Evolutionary conservation across 225 moss, liverwort and hornwort genomes (phyloP).

Genomic region (Physcomitrium patens): DNA sequence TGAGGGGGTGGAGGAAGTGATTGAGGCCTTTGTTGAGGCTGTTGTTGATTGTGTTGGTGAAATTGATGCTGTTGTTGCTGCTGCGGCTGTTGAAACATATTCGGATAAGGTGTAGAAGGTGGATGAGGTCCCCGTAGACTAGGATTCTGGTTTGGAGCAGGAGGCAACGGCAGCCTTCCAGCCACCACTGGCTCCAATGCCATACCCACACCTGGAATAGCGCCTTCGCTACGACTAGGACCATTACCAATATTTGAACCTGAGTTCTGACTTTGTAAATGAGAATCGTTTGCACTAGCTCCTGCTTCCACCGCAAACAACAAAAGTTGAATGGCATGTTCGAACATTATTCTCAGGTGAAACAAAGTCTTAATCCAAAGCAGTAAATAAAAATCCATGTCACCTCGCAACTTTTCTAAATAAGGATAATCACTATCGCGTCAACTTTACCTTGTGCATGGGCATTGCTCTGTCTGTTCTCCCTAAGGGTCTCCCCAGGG

Average conservation of each 20-base stretch:
- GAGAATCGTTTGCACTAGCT: conserved; percentile 47
- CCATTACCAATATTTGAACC: conserved; percentile 64
- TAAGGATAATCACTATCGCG: not conserved
- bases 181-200: conserved; percentile 75
- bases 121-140: conserved; percentile 64
- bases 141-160: conserved; percentile 42
- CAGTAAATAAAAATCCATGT: not conserved
- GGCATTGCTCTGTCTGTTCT: conserved; percentile 74
- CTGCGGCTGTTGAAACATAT: conserved; percentile 55
- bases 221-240: conserved; percentile 77
- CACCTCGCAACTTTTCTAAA: not conserved
- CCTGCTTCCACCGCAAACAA: conserved; percentile 36
- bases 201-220: conserved; percentile 98
- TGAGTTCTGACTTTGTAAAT: conserved; percentile 72
- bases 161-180: conserved; percentile 48
- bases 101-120: conserved; percentile 74
- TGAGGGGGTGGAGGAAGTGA: conserved; percentile 66
- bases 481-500: conserved; percentile 92
- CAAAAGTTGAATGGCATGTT: not conserved
- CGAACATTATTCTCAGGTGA: not conserved
- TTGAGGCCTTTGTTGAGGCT: conserved; percentile 60
- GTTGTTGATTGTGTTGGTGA: conserved; percentile 51
- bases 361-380: not conserved
- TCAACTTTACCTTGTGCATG: conserved; percentile 76
- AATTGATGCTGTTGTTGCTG: conserved; percentile 59